Base-by-base conservation (phyloP, 2,329 filamentous ascomycete species). In the Dactylellina sp. region DNA sequence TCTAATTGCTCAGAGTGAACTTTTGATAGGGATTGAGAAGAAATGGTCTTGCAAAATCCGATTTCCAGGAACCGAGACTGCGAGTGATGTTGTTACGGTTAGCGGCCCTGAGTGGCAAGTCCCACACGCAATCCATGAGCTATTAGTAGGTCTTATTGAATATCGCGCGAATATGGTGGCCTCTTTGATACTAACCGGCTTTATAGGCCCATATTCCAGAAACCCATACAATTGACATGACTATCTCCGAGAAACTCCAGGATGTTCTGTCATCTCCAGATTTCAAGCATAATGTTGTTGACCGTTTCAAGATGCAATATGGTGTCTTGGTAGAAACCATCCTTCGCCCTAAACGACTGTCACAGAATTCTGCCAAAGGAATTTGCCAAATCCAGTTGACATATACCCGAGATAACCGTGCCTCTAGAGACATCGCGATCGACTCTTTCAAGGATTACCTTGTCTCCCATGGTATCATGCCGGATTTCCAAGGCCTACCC, bases 41-140 rank as follows among this genome's bases (percentile, higher is more conserved):
- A 97, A 97, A 83, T 98, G 93, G 90, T 98, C 98, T 82, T 99
- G 95, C 89, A 98, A 98, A 84, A 96, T 99, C 80, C 91, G 93
- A 78, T 99, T 99, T 80, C 95, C 95, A 6, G 97, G 93, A 83
- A 98, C 95, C 7, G 95, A 99, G 81, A 91, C 96, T 82, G 95
- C 95, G 20, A 98, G 94, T 80, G 95, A 99, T 79, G 91, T 96
- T 79, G 93, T 99, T 60, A 96, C 91, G 16, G 93, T 99, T 70
- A 97, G 93, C 75, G 95, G 95, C 2, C 95, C 95, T 55, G 94
- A 98, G 83, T 99, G 96, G 87, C 95, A 98, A 85, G 94, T 99
- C 37, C 94, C 95, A 75, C 91, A 96, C 80, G 96, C 94, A 78
- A 93, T 97, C 55, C 95, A 99, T 81, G 93, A 95, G 79, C 94